Conservation (phyloP, 495 filamentous ascomycete genomes). For the Zalerion maritima region DNA sequence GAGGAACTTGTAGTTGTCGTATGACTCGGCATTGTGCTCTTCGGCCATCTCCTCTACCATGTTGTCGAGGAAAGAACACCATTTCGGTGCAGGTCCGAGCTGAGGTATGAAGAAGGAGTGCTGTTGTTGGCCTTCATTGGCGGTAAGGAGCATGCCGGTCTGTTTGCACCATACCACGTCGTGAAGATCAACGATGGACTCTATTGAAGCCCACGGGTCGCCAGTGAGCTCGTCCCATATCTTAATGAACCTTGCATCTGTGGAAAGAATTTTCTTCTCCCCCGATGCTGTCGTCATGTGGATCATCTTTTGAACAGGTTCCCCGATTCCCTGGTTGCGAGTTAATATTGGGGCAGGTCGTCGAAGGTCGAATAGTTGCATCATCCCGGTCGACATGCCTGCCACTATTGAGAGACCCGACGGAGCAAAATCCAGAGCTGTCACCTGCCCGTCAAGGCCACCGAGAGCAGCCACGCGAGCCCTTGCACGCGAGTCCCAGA, state of each 20-base stretch:
- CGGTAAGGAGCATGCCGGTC: slow-evolving; percentile 80
- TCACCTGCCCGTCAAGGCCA: slow-evolving; percentile 55
- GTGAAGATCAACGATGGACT: slow-evolving; percentile 89
- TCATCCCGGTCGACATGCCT: slow-evolving; percentile 78
- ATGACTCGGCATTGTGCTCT: slow-evolving; percentile 54
- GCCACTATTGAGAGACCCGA: slow-evolving; percentile 78
- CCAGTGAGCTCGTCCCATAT: slow-evolving; percentile 77
- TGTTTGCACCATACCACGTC: slow-evolving; percentile 76
- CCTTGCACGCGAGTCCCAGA: slow-evolving; percentile 81
- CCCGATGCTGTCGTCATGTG: slow-evolving; percentile 68
- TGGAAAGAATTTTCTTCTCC: slow-evolving; percentile 77
- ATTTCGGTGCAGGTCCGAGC: slow-evolving; percentile 78
- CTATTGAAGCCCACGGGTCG: slow-evolving; percentile 83
- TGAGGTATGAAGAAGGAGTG: slow-evolving; percentile 95
- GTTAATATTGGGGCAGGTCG: slow-evolving; percentile 69
- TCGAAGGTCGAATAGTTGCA: slow-evolving; percentile 85
- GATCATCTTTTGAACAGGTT: slow-evolving; percentile 76
- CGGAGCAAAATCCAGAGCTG: slow-evolving; percentile 70
- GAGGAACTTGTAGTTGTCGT: slow-evolving; percentile 98
- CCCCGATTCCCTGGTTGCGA: slow-evolving; percentile 95
- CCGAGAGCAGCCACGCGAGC: slow-evolving; percentile 65
- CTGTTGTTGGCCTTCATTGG: slow-evolving; percentile 84
- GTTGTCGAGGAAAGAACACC: slow-evolving; percentile 94
- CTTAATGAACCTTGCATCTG: slow-evolving; percentile 94
- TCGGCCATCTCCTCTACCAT: slow-evolving; percentile 98